Percentiles rank a stretch among this genome's conserved stretches.
phyloP scores from a whole-genome alignment of 495 filamentous ascomycete genomes.

The Podospora anserina region DNA sequence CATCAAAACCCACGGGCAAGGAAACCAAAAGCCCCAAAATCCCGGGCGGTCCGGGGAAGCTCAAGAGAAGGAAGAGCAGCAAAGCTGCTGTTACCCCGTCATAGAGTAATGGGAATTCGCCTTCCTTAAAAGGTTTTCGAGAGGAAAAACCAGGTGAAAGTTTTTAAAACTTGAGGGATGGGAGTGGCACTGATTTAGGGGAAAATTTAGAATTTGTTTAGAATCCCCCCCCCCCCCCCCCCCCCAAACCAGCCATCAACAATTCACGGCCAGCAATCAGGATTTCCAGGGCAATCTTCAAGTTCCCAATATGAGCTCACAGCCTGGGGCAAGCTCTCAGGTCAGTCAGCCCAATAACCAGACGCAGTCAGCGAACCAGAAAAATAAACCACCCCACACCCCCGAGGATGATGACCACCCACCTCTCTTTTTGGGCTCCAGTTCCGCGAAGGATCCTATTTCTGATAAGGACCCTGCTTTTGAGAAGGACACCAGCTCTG shows the following conservation, averaged over 20 bases:
- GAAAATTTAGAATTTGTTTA: background rate
- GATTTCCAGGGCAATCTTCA: background rate
- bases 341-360: too few species aligned
- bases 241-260: background rate
- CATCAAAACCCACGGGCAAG: constrained; percentile 37
- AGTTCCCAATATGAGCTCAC: background rate
- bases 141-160: background rate
- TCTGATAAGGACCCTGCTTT: too few species aligned
- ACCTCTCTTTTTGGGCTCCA: too few species aligned
- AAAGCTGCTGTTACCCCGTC: constrained; percentile 38
- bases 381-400: too few species aligned
- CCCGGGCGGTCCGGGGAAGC: constrained; percentile 42
- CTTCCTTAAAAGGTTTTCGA: background rate
- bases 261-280: background rate
- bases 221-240: background rate
- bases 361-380: too few species aligned
- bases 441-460: too few species aligned
- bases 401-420: too few species aligned
- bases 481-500: too few species aligned
- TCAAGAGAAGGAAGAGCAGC: constrained; percentile 62
- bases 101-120: background rate
- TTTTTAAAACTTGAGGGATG: background rate
- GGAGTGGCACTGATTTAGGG: background rate
- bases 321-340: too few species aligned
- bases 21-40: constrained; percentile 53